Evolutionary conservation across 2,329 filamentous ascomycete genomes (phyloP), one percentile per base, ranked within the genome.

Genomic region (Cladophialophora chaetospira): DNA sequence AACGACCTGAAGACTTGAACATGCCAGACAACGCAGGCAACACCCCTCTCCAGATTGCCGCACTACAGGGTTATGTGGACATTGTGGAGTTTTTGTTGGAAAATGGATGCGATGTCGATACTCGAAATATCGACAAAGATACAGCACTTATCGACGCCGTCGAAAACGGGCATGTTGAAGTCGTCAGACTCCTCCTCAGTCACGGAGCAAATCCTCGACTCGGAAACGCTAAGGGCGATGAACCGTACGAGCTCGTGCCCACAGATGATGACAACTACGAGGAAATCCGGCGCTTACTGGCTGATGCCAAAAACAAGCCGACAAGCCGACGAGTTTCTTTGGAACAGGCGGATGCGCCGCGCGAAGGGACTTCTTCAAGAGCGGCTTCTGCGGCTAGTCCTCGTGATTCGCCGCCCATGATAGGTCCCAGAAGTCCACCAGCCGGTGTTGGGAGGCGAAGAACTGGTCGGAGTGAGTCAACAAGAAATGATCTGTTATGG

Each of bases 111-210:
- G 88, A 89, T 53, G 81, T 94, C 43, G 89, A 97, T 67, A 93
- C 81, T 47, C 86, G 90, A 66, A 86, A 85, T 55, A 83, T 84
- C 55, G 88, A 91, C 66, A 91, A 90, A 67, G 94, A 99, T 67
- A 97, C 94, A 0, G 94, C 94, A 25, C 81, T 99, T 31, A 87
- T 99, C 52, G 94, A 99, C 76, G 94, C 94, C 4, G 91, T 97
- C 25, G 94, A 97, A 66, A 99, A 99, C 67, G 90, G 90, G 1
- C 92, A 99, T 69, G 71, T 96, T 5, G 89, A 88, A 15, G 93
- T 97, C 3, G 89, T 99, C 38, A 89, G 86, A 67, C 78, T 96
- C 8, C 77, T 99, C 29, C 79, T 99, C 2, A 84, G 88, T 53
- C 88, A 92, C 55, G 93, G 92, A 9, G 93, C 96, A 10, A 95